phyloP scores from a whole-genome alignment of 2,329 filamentous ascomycete genomes.

The Leptographium wingfieldii region DNA sequence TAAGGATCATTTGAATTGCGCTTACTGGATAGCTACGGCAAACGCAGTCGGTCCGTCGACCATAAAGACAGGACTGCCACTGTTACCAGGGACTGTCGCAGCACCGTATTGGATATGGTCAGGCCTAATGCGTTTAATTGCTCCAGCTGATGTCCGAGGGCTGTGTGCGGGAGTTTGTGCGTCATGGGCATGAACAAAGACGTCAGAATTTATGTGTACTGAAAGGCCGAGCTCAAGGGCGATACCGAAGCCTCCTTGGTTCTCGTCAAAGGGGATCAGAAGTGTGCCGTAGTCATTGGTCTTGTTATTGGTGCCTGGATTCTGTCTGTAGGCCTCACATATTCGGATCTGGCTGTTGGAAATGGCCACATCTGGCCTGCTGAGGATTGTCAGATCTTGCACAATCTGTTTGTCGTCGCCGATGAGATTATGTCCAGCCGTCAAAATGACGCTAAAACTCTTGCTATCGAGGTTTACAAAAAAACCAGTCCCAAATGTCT shows the following conservation, averaged over 20 bases:
- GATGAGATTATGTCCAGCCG: background rate
- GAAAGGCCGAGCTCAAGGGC: background rate
- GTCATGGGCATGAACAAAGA: background rate
- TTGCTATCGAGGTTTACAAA: background rate
- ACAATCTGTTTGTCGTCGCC: background rate
- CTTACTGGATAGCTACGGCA: background rate
- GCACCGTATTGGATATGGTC: background rate
- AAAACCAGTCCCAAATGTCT: background rate
- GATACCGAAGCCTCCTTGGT: background rate
- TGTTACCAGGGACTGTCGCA: background rate
- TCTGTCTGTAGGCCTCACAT: background rate
- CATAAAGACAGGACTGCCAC: background rate
- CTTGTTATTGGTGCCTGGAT: background rate
- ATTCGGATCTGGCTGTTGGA: background rate
- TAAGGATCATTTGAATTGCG: background rate
- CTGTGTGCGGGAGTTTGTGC: background rate
- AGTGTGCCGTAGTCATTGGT: background rate
- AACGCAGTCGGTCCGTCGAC: background rate
- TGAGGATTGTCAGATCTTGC: background rate
- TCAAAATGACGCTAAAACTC: background rate
- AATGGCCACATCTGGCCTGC: background rate
- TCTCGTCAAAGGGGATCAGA: background rate
- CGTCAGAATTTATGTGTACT: background rate
- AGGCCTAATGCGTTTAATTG: background rate
- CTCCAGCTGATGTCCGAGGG: background rate